Evolutionary conservation across 345 rosid genomes (phyloP).

Genomic region (Eucalyptus pauciflora): DNA sequence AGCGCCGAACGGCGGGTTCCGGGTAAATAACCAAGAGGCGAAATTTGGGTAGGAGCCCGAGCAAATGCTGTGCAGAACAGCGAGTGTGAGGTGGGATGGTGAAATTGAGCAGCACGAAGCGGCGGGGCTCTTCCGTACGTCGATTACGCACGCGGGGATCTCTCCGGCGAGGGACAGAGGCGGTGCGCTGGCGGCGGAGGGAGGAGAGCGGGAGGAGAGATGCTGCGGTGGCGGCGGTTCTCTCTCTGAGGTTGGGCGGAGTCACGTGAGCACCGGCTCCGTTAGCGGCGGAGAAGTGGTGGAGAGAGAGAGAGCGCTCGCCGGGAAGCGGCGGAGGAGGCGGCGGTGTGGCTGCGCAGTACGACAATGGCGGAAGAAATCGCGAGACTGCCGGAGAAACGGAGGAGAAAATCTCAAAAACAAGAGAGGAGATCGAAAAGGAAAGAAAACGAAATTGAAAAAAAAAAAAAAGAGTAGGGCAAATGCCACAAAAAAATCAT

Average conservation of each 20-base stretch:
- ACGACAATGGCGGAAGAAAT: background rate
- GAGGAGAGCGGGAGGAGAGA: background rate
- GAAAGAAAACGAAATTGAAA: background rate
- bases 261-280: background rate
- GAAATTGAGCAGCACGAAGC: background rate
- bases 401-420: background rate
- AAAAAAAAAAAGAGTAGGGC: too few relatives aligned
- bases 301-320: background rate
- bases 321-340: background rate
- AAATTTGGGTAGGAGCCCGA: background rate
- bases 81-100: background rate
- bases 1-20: background rate
- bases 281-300: background rate
- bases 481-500: background rate
- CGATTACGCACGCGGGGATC: background rate
- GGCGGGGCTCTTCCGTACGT: background rate
- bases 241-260: background rate
- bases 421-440: background rate
- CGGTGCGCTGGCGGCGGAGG: background rate
- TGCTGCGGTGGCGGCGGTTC: background rate
- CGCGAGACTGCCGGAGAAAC: background rate
- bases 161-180: background rate
- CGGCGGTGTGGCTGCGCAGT: background rate
- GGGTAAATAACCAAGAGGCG: background rate
- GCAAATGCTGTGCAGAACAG: background rate